Evolutionary conservation across 106 monocot species (phyloP).

Genomic region (Hemerocallis citrina): DNA sequence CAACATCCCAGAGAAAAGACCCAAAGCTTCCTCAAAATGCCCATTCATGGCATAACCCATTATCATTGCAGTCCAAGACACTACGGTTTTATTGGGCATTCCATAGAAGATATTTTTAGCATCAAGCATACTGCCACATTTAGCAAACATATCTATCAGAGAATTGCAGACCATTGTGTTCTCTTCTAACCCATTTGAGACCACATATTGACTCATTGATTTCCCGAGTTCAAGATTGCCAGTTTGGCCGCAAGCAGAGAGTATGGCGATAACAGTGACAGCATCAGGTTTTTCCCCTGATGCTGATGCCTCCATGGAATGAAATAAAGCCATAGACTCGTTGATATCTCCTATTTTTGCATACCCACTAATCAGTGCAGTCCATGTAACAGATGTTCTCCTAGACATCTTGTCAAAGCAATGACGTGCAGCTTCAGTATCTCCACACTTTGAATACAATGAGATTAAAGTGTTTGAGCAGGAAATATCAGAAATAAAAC

Average conservation of each 20-base stretch:
- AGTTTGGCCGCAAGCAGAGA: conserved; percentile 54
- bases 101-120: conserved; percentile 46
- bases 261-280: conserved; percentile 54
- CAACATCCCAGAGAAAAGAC: conserved; percentile 56
- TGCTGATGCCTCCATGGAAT: conserved; percentile 30
- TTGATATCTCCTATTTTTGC: conserved; percentile 18
- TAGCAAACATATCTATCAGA: conserved; percentile 73
- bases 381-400: conserved; percentile 31
- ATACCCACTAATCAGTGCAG: conserved; percentile 43
- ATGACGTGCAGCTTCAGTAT: conserved; percentile 16
- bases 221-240: conserved; percentile 40
- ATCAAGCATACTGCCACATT: conserved; percentile 44
- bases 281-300: conserved; percentile 40
- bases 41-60: conserved; percentile 59
- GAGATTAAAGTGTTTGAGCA: conserved; percentile 18
- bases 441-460: conserved; percentile 20
- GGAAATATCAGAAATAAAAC: conserved; percentile 13
- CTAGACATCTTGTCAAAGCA: conserved; percentile 44
- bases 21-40: conserved; percentile 31
- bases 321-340: conserved; percentile 40
- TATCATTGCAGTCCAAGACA: conserved; percentile 85
- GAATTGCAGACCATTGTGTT: conserved; percentile 57
- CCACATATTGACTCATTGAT: conserved; percentile 45
- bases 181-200: conserved; percentile 25
- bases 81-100: conserved; percentile 24